Conservation (phyloP, 2,329 filamentous ascomycete species). For the Alternaria dauci region DNA sequence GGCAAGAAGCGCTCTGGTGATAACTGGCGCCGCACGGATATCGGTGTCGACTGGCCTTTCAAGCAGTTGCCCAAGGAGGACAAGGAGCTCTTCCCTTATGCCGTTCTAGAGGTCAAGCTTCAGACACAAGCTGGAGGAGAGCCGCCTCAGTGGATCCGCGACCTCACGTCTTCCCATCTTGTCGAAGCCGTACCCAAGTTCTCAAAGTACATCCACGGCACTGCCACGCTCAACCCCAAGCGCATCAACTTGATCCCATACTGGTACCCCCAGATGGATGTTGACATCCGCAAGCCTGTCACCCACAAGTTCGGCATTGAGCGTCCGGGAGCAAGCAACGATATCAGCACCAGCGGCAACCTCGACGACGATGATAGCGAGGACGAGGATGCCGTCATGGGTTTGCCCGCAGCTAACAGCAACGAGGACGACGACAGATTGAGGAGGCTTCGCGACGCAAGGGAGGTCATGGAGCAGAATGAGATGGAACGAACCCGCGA, state of each 20-base stretch:
- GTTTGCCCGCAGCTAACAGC: constrained; percentile 36
- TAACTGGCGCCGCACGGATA: constrained; percentile 97
- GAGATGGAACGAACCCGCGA: constrained; percentile 59
- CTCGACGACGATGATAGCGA: constrained; percentile 79
- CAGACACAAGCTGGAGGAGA: constrained; percentile 96
- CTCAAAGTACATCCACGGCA: constrained; percentile 98
- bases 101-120: constrained; percentile 94
- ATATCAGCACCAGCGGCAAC: constrained; percentile 78
- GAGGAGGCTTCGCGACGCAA: constrained; percentile 59
- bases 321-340: constrained; percentile 76
- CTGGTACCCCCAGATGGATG: constrained; percentile 98
- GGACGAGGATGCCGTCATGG: constrained; percentile 58
- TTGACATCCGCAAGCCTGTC: constrained; percentile 93
- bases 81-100: constrained; percentile 91
- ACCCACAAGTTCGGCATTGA: constrained; percentile 92
- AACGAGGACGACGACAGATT: constrained; percentile 56
- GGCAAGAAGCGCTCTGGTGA: constrained; percentile 77
- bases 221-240: constrained; percentile 83
- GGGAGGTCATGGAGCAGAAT: constrained; percentile 61
- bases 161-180: constrained; percentile 89
- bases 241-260: constrained; percentile 91
- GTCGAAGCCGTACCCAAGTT: constrained; percentile 99
- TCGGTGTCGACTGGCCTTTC: constrained; percentile 96
- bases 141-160: constrained; percentile 94
- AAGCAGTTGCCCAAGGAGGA: constrained; percentile 85